Evolutionary conservation across 2,329 filamentous ascomycete genomes (phyloP).

Genomic region (Fusarium sp.): DNA sequence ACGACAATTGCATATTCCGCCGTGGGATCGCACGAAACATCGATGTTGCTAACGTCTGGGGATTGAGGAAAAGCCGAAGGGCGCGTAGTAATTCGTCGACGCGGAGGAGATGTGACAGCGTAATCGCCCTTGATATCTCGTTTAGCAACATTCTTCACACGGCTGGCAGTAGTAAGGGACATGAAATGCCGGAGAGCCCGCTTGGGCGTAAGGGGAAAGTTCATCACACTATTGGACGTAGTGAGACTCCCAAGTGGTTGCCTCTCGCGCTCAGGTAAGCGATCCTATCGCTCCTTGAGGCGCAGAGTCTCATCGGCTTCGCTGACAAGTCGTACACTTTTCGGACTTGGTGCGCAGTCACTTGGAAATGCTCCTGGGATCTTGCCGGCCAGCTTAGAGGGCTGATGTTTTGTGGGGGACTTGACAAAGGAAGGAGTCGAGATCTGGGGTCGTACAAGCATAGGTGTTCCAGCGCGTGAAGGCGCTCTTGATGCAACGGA

Average conservation of each 20-base stretch:
- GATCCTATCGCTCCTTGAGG: conserved; percentile 50
- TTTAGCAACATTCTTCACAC: conserved; percentile 64
- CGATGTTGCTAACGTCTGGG: conserved; percentile 80
- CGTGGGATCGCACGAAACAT: conserved; percentile 69
- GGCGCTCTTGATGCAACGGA: conserved; percentile 67
- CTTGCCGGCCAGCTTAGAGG: conserved; percentile 31
- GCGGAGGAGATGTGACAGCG: conserved; percentile 62
- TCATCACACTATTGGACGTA: conserved; percentile 49
- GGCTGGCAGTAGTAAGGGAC: conserved; percentile 61
- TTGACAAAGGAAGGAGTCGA: conserved; percentile 54
- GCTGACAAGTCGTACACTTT: conserved; percentile 62
- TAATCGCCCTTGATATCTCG: conserved; percentile 64
- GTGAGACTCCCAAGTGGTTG: conserved; percentile 30
- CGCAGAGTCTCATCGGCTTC: conserved; percentile 45
- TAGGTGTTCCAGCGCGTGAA: conserved; percentile 77
- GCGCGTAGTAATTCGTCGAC: conserved; percentile 74
- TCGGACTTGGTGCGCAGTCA: conserved; percentile 53
- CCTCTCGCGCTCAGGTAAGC: conserved; percentile 41
- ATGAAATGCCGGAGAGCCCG: conserved; percentile 54
- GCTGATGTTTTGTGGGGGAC: conserved; percentile 42
- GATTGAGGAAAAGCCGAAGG: conserved; percentile 78
- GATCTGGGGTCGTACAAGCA: conserved; percentile 69
- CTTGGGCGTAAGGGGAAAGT: conserved; percentile 52
- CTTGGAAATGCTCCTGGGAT: conserved; percentile 52
- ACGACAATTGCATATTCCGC: conserved; percentile 90